Conservation (phyloP, 2,329 filamentous ascomycete species). For the Dactylellina haptotyla region DNA sequence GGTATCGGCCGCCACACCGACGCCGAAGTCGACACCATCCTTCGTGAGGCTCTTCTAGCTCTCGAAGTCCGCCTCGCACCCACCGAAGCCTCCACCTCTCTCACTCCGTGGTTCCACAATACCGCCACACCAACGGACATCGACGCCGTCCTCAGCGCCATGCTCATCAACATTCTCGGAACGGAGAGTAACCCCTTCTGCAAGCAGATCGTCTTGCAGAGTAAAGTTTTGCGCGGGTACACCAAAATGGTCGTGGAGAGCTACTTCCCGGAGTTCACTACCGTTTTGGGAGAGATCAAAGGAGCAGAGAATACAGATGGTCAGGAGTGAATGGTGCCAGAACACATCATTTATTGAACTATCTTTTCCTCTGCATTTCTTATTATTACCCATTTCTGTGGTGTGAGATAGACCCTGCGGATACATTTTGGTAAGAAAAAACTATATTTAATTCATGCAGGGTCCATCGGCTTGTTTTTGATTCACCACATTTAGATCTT, state of each 20-base stretch:
- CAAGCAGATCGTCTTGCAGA: slow-evolving; percentile 36
- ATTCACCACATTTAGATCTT: background rate
- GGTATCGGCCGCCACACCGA: slow-evolving; percentile 48
- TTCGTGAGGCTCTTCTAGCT: slow-evolving; percentile 34
- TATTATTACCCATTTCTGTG: background rate
- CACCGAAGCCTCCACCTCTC: background rate
- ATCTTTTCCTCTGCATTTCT: background rate
- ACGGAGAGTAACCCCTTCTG: slow-evolving; percentile 36
- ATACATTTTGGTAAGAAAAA: background rate
- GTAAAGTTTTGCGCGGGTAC: slow-evolving; percentile 31
- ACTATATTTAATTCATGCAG: no score
- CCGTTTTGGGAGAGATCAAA: slow-evolving; percentile 20
- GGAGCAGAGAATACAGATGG: slow-evolving; percentile 19
- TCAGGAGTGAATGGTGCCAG: no score
- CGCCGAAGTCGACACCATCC: slow-evolving; percentile 36
- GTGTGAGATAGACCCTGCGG: background rate
- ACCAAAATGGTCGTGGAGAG: slow-evolving; percentile 31
- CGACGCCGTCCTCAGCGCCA: slow-evolving; percentile 29
- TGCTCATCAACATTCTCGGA: slow-evolving; percentile 43
- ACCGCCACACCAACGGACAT: slow-evolving; percentile 35
- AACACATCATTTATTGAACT: background rate
- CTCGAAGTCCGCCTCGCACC: slow-evolving; percentile 36
- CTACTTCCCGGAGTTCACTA: slow-evolving; percentile 35
- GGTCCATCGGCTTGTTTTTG: background rate
- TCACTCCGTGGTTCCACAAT: slow-evolving; percentile 40